Conservation (phyloP, 1,284 basidiomycete genomes). For the Moesziomyces sp. region DNA sequence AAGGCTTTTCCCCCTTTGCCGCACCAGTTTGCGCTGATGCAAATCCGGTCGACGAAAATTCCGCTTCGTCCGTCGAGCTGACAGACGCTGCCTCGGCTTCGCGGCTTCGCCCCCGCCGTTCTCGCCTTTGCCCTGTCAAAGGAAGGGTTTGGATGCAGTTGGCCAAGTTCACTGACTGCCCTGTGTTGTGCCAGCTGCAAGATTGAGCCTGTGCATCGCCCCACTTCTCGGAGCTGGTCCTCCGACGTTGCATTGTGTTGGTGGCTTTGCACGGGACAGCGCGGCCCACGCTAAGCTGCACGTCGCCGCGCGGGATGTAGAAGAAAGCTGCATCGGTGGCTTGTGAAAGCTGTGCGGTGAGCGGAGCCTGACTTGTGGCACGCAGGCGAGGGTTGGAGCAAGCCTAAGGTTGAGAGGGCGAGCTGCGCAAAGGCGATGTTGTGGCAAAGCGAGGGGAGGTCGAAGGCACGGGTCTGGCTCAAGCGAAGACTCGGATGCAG, state of each 20-base stretch:
- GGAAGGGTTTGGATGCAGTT: too few relatives aligned
- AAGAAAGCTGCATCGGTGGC: background rate
- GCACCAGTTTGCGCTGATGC: background rate
- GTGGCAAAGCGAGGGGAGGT: background rate
- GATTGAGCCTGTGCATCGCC: too few relatives aligned
- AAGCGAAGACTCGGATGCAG: constrained; percentile 3
- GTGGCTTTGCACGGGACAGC: background rate
- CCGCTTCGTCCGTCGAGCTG: background rate
- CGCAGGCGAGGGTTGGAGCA: constrained; percentile 5
- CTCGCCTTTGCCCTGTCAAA: too few relatives aligned
- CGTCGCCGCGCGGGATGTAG: background rate
- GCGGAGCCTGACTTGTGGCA: constrained; percentile 23
- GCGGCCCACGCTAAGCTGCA: background rate
- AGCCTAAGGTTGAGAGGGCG: background rate
- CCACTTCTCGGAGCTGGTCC: too few relatives aligned
- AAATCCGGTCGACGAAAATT: background rate
- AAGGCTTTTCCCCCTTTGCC: background rate
- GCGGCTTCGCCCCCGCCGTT: too few relatives aligned
- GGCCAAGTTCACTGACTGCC: too few relatives aligned
- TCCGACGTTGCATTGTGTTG: too few relatives aligned
- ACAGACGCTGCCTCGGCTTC: too few relatives aligned
- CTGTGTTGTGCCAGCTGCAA: too few relatives aligned
- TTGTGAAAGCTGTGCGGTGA: constrained; percentile 14
- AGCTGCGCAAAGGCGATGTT: background rate
- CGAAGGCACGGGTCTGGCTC: background rate